Conservation (phyloP, 202 grass and related monocot species). For the Saccharum hybrid region DNA sequence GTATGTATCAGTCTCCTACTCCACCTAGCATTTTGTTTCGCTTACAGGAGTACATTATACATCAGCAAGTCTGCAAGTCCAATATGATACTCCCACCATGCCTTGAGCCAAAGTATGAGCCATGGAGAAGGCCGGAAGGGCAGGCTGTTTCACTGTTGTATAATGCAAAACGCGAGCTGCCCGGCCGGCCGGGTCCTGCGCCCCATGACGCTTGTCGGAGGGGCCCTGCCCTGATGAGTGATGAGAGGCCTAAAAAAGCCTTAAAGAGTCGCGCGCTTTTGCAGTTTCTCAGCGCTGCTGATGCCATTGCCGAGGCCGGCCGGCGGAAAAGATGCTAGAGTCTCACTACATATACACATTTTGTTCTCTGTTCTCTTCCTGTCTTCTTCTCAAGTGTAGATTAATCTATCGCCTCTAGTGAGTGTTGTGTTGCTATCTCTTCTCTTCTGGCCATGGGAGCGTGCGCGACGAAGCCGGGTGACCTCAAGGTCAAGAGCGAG, state of each 20-base stretch:
- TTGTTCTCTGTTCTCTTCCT: background rate
- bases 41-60: background rate
- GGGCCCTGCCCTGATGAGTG: background rate
- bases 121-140: background rate
- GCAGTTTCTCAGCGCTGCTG: constrained; percentile 23
- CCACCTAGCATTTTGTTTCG: background rate
- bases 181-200: constrained; percentile 33
- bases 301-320: background rate
- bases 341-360: constrained; percentile 19
- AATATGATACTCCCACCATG: background rate
- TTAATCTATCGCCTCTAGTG: background rate
- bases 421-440: background rate
- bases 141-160: background rate
- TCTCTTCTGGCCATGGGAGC: constrained; percentile 50
- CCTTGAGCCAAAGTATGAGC: background rate
- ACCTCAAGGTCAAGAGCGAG: constrained; percentile 53
- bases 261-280: constrained; percentile 30
- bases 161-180: constrained; percentile 11
- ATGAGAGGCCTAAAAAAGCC: background rate
- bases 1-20: background rate
- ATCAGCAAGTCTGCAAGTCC: background rate
- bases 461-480: constrained; percentile 61
- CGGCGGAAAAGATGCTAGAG: background rate
- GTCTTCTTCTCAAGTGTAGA: background rate
- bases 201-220: constrained; percentile 34